Percentiles rank a stretch among this genome's conserved stretches.
Evolutionary conservation across 2,329 filamentous ascomycete species (phyloP).

Genomic region (Leptographium procerum): DNA sequence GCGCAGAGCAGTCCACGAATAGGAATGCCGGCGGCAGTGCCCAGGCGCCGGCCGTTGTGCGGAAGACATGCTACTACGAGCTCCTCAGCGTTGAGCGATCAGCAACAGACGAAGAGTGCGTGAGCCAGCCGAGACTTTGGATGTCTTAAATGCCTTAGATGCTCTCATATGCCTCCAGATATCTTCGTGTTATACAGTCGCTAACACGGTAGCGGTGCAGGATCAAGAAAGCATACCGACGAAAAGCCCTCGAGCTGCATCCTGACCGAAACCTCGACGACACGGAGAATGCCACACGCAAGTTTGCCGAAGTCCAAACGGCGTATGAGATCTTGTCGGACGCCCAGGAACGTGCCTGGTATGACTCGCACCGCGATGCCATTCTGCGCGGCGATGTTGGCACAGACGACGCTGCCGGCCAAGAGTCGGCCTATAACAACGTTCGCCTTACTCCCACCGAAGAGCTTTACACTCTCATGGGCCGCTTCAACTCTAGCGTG

Average conservation of each 20-base stretch:
- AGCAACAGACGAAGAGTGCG: constrained; percentile 70
- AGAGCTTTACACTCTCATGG: constrained; percentile 67
- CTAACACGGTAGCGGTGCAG: constrained; percentile 28
- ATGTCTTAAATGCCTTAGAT: neutral
- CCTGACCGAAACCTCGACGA: constrained; percentile 89
- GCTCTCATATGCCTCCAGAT: neutral
- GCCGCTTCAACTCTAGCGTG: constrained; percentile 66
- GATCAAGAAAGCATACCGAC: constrained; percentile 87
- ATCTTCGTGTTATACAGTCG: neutral
- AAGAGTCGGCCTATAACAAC: constrained; percentile 40
- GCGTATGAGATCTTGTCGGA: constrained; percentile 96
- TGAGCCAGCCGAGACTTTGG: neutral
- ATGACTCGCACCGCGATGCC: constrained; percentile 83
- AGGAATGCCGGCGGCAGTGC: constrained; percentile 17
- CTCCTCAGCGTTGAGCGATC: constrained; percentile 61
- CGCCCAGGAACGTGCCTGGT: constrained; percentile 92
- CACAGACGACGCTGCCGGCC: constrained; percentile 25
- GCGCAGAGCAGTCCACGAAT: constrained; percentile 42
- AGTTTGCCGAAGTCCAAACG: constrained; percentile 84
- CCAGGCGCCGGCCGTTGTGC: constrained; percentile 14
- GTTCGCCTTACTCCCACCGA: constrained; percentile 67
- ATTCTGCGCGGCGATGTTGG: constrained; percentile 59
- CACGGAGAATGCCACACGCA: constrained; percentile 50
- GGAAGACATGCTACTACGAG: constrained; percentile 76
- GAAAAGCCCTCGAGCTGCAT: constrained; percentile 83